Evolutionary conservation across 352 stramenopile genomes (phyloP).

Genomic region (Peronospora tabacina): DNA sequence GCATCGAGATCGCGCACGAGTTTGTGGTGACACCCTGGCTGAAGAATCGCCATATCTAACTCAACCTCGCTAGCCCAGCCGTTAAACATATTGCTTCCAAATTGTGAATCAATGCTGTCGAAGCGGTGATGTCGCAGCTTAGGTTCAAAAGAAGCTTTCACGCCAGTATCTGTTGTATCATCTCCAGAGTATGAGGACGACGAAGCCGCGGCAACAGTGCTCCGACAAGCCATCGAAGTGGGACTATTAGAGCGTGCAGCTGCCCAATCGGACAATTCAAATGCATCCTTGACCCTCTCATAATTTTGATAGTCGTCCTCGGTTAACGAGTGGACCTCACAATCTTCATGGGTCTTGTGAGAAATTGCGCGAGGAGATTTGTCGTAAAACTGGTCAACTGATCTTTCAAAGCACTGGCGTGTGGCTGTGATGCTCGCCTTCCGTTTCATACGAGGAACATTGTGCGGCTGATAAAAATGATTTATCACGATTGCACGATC

Average conservation of each 20-base stretch:
- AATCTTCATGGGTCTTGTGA: constrained; percentile 22
- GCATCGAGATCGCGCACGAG: constrained; percentile 51
- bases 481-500: constrained; percentile 58
- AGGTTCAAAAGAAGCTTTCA: constrained; percentile 24
- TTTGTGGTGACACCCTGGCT: constrained; percentile 34
- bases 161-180: constrained; percentile 18
- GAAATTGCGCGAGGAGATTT: constrained; percentile 9
- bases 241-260: constrained; percentile 17
- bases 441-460: constrained; percentile 39
- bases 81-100: constrained; percentile 12
- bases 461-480: constrained; percentile 58
- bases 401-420: constrained; percentile 45
- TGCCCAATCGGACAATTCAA: constrained; percentile 26
- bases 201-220: constrained; percentile 27
- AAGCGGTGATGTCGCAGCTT: constrained; percentile 12
- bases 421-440: constrained; percentile 50
- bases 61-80: constrained; percentile 24
- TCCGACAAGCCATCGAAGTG: constrained; percentile 22
- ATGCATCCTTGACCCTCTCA: constrained; percentile 5
- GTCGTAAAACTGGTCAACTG: constrained; percentile 5
- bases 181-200: constrained; percentile 22
- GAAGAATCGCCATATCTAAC: constrained; percentile 9
- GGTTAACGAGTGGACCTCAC: constrained; percentile 23
- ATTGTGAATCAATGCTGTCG: constrained; percentile 8
- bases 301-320: constrained; percentile 16